phyloP scores from a whole-genome alignment of 2,329 filamentous ascomycete genomes.

The Fusarium napiforme region DNA sequence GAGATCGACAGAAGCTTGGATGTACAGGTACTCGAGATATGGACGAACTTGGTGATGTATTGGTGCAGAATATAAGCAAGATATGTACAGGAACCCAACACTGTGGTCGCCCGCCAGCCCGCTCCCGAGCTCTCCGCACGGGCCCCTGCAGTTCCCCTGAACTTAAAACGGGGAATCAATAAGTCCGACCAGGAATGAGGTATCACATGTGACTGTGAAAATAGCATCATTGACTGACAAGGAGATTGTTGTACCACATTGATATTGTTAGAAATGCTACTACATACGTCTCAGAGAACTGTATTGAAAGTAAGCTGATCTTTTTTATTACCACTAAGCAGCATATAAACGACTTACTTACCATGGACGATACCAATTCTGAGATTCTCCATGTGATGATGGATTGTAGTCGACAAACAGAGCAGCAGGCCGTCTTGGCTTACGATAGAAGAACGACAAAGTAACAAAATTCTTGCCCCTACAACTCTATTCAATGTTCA shows the following conservation, averaged over 20 bases:
- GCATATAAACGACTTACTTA: not conserved
- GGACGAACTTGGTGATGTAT: not conserved
- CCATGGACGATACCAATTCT: not conserved
- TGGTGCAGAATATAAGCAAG: not conserved
- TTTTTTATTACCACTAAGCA: not conserved
- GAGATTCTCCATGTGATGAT: not conserved
- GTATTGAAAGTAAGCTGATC: too few relatives aligned
- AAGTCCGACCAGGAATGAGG: constrained; percentile 11
- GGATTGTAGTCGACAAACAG: not conserved
- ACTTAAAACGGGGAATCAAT: constrained; percentile 28
- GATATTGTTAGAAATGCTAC: not conserved
- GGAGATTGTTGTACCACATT: not conserved
- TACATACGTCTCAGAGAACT: not conserved
- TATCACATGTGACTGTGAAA: constrained; percentile 27
- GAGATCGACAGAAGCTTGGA: constrained; percentile 19
- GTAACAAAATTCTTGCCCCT: not conserved
- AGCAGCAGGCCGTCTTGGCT: not conserved
- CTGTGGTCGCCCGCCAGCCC: constrained; percentile 13
- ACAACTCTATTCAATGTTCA: not conserved
- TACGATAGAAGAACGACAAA: not conserved
- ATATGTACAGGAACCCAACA: constrained; percentile 21
- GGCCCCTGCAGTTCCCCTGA: constrained; percentile 32
- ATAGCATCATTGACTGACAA: constrained; percentile 4
- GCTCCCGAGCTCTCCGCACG: constrained; percentile 33
- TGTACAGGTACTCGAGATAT: constrained; percentile 21